Evolutionary conservation across 306 rosid genomes (phyloP), one percentile per base, ranked within the genome.

Genomic region (Glycine tomentella): DNA sequence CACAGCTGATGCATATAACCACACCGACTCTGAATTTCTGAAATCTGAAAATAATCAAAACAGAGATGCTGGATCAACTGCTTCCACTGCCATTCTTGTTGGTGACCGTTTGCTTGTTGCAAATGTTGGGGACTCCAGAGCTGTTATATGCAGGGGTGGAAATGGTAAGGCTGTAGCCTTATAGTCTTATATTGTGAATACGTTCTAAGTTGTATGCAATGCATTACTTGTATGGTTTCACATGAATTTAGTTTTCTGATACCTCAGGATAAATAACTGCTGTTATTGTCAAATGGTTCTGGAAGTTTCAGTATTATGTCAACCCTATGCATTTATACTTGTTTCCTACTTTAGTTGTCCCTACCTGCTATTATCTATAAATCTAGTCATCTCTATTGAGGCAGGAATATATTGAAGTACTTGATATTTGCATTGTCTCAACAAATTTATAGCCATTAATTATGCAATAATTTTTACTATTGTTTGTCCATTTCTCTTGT

Each of bases 11-110:
- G 97, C 99, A 17, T 95, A 95, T 87, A 95, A 74, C 75, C 94
- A 88, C 51, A 95, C 97, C 59, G 99, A 95, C 84, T 84, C 94
- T 3, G 98, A 95, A 83, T 95, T 95, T 87, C 94, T 95, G 89
- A 95, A 95, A 86, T 91, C 97, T 11, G 98, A 95, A 87, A 91
- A 95, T 85, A 90, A 66, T 74, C 99, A 95, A 87, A 90, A 93
- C 86, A 80, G 96, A 79, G 99, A 95, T 85, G 99, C 97, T 81
- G 99, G 99, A 71, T 95, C 99, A 68, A 95, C 99, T 84, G 99
- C 98, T 86, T 95, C 99, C 75, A 95, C 97, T 75, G 99, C 99
- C 51, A 95, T 95, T 78, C 90, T 95, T 52, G 99, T 93, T 74
- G 98, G 98, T 51, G 94, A 95, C 25, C 99, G 98, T 50, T 88